phyloP scores from a whole-genome alignment of 805 yeast genomes.

The Priceomyces melissophilus region DNA sequence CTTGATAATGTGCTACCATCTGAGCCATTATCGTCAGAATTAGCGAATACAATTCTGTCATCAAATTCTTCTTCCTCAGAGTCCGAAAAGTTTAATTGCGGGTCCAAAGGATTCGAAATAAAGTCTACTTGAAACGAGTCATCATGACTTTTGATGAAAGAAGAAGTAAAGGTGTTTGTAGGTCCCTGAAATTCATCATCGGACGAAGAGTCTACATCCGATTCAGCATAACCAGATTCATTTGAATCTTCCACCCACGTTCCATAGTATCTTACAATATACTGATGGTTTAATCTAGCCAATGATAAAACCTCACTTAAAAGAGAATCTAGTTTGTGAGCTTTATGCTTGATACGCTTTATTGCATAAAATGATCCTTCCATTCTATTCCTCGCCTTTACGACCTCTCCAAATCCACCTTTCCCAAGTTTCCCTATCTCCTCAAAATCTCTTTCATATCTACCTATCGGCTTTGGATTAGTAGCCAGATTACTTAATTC shows the following conservation, averaged over 20 bases:
- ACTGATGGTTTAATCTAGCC: constrained; percentile 90
- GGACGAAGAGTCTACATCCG: constrained; percentile 17
- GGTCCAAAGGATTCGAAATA: constrained; percentile 60
- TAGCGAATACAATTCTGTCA: constrained; percentile 32
- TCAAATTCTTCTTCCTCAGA: constrained; percentile 23
- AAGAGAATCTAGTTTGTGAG: constrained; percentile 74
- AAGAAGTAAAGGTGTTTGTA: constrained; percentile 17
- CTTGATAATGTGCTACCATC: background rate
- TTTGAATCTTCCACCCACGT: constrained; percentile 91
- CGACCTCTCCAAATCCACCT: constrained; percentile 98
- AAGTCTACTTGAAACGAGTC: constrained; percentile 54
- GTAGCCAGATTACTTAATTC: constrained; percentile 1
- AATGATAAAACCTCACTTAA: constrained; percentile 88
- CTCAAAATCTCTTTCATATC: constrained; percentile 92
- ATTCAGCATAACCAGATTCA: constrained; percentile 19
- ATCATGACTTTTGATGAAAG: constrained; percentile 18
- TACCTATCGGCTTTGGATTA: constrained; percentile 39
- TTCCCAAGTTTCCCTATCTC: constrained; percentile 87
- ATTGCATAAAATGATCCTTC: constrained; percentile 96
- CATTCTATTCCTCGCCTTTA: constrained; percentile 88
- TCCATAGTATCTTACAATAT: constrained; percentile 93
- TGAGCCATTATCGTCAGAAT: constrained; percentile 7
- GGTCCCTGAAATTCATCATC: constrained; percentile 26
- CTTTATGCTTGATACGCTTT: constrained; percentile 82
- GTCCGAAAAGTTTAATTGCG: constrained; percentile 54